Evolutionary conservation across 2,329 filamentous ascomycete genomes (phyloP).

Genomic region (Cladophialophora yegresii): DNA sequence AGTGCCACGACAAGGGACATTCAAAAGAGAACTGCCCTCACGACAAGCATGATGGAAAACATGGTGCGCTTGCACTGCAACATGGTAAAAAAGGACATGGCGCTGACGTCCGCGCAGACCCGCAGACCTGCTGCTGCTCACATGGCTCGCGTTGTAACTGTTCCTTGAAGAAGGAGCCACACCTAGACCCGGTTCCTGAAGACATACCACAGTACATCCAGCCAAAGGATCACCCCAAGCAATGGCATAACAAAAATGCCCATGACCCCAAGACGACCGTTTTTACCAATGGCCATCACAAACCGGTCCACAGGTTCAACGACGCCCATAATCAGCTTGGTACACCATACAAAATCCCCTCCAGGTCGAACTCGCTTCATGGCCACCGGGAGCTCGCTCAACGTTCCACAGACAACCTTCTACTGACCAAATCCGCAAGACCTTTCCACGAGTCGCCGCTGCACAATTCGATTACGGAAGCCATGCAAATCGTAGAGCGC

Average conservation of each 20-base stretch:
- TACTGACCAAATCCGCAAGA: constrained; percentile 42
- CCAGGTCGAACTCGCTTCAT: constrained; percentile 54
- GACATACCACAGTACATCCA: constrained; percentile 40
- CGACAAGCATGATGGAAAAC: constrained; percentile 42
- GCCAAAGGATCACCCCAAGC: constrained; percentile 54
- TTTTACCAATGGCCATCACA: constrained; percentile 66
- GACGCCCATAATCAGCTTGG: constrained; percentile 63
- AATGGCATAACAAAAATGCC: constrained; percentile 53
- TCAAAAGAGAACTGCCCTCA: constrained; percentile 41
- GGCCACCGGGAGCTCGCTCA: constrained; percentile 50
- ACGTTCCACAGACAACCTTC: constrained; percentile 57
- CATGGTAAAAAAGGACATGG: neutral
- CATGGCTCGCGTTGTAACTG: constrained; percentile 63
- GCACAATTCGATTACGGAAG: constrained; percentile 40
- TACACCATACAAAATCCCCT: constrained; percentile 63
- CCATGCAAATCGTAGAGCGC: constrained; percentile 41
- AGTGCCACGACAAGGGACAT: constrained; percentile 82
- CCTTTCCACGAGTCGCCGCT: constrained; percentile 38
- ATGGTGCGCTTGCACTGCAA: constrained; percentile 35
- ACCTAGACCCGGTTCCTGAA: constrained; percentile 53
- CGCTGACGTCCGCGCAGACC: constrained; percentile 26
- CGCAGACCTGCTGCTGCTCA: constrained; percentile 51
- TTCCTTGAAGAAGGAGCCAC: constrained; percentile 60
- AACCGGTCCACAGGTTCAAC: constrained; percentile 65
- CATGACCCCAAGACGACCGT: constrained; percentile 62